Conservation (phyloP, 139 green algal species). For the Medakamo hakoo region DNA sequence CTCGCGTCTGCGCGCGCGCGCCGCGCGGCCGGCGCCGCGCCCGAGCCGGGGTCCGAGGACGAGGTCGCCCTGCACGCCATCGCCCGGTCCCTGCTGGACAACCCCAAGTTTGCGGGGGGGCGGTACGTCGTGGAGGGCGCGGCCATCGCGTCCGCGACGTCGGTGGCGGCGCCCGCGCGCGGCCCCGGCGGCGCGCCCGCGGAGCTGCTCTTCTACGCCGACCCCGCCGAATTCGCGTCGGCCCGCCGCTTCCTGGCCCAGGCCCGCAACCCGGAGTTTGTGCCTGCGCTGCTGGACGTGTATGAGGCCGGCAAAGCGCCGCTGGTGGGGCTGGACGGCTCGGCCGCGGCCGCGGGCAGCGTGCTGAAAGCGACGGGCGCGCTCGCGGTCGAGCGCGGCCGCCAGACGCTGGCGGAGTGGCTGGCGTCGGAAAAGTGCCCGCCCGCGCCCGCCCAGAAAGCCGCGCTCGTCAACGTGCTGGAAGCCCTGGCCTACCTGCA, state of each 20-base stretch:
- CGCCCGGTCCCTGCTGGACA: not conserved
- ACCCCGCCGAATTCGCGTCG: not conserved
- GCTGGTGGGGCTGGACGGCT: no score
- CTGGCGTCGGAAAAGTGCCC: conserved; percentile 1
- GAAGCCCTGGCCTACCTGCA: conserved; percentile 9
- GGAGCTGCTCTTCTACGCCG: not conserved
- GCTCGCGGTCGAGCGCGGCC: conserved; percentile 2
- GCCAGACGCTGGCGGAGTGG: not conserved
- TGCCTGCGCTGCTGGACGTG: conserved; percentile 4
- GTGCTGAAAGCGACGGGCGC: not conserved
- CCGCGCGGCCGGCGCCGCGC: no score
- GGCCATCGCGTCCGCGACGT: not conserved
- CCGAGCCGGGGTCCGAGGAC: not conserved
- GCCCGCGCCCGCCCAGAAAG: not conserved
- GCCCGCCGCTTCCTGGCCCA: conserved; percentile 1
- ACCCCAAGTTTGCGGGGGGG: not conserved
- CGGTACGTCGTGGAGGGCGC: conserved; percentile 5
- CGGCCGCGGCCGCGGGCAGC: not conserved
- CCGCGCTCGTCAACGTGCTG: conserved; percentile 1
- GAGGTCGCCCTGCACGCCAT: not conserved
- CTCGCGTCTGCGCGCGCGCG: not conserved
- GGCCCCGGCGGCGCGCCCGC: not conserved
- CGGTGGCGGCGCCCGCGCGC: not conserved
- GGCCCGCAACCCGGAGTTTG: not conserved
- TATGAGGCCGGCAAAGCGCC: conserved; percentile 5